Evolutionary conservation across 805 yeast species (phyloP).

Genomic region (Kluyveromyces nonfermentans): DNA sequence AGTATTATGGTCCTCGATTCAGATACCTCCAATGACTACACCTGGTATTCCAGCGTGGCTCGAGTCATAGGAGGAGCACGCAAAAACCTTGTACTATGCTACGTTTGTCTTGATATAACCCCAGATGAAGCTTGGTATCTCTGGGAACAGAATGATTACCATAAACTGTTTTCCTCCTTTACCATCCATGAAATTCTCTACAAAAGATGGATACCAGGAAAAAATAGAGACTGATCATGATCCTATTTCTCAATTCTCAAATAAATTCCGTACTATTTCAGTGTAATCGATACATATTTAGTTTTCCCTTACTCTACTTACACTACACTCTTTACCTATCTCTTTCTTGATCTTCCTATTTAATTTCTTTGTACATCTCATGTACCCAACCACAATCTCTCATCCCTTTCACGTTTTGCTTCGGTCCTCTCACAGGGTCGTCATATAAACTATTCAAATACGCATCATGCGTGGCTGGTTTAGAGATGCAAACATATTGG

Average conservation of each 20-base stretch:
- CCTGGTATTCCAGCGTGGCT: constrained; percentile 58
- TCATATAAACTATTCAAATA: constrained; percentile 29
- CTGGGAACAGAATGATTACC: constrained; percentile 13
- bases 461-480: constrained; percentile 48
- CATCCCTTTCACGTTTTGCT: constrained; percentile 36
- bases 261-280: neutral
- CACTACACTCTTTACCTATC: no score
- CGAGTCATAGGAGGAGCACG: constrained; percentile 84
- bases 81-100: constrained; percentile 63
- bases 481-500: constrained; percentile 72
- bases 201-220: constrained; percentile 78
- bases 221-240: constrained; percentile 56
- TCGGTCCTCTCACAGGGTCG: constrained; percentile 42
- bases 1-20: constrained; percentile 39
- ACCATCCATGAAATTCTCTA: constrained; percentile 57
- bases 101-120: constrained; percentile 47
- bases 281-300: constrained; percentile 1
- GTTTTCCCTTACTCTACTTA: no score
- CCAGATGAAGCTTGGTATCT: constrained; percentile 21
- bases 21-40: constrained; percentile 33
- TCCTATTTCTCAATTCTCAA: neutral
- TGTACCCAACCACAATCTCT: constrained; percentile 84
- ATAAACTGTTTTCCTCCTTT: constrained; percentile 31
- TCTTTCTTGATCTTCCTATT: neutral
- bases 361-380: constrained; percentile 54